Base-by-base conservation (phyloP, 768 basidiomycete genomes). In the Piloderma croceum region DNA sequence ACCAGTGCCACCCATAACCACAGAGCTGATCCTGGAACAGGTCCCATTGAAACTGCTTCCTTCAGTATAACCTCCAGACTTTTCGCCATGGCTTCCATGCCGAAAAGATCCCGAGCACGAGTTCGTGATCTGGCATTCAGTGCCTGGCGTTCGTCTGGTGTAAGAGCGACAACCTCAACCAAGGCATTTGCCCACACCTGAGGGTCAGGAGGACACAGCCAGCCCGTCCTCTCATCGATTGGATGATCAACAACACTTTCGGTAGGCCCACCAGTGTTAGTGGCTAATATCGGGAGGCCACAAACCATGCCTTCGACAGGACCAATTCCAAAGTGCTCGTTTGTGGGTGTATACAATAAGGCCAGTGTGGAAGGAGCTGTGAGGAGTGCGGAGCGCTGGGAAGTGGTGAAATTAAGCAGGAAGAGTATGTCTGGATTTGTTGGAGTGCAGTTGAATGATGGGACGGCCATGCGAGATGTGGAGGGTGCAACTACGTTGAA, bases 311-410 rank as follows among this genome's bases (percentile, higher is more conserved):
- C 92, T 59, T 99, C 94, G 3, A 97, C 76, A 2, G 96, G 94
- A 0, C 84, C 93, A 49, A 99, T 97, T 2, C 94, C 96, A 58
- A 98, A 96, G 59, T 99, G 94, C 53, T 99, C 94, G 59, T 94
- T 94, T 6, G 76, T 67, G 0, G 94, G 96, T 0, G 94, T 99
- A 59, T 99, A 99, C 6, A 99, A 71, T 0, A 98, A 69, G 1
- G 77, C 87, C 12, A 77, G 61, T 0, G 90, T 88, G 4, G 72
- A 74, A 0, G 76, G 58, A 4, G 78, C 72, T 10, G 65, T 75
- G 25, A 99, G 78, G 1, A 98, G 75, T 6, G 82, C 81, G 1
- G 86, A 79, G 22, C 93, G 84, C 57, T 98, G 94, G 1, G 68
- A 50, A 5, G 83, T 84, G 2, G 86, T 82, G 60, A 96, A 92